These are phyloP conservation scores for Beauveria brongniartii DNA, from an alignment of 2,329 filamentous ascomycete genomes.

Conservation along the genomic window DNA sequence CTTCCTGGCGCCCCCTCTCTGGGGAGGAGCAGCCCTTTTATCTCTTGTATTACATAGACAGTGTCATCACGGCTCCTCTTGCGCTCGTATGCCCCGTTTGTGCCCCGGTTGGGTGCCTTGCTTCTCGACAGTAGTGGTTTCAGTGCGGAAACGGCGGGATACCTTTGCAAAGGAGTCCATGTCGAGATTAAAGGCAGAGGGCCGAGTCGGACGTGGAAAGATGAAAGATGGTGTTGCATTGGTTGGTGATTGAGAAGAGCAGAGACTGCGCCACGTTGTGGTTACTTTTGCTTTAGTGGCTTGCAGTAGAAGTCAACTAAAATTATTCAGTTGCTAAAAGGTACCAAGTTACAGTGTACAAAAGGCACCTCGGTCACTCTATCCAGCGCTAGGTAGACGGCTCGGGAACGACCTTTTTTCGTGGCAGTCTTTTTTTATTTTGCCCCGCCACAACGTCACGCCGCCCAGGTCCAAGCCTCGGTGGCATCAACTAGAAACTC, in stretches of 20 bases:
- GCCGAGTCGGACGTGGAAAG: background rate
- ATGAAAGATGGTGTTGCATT: background rate
- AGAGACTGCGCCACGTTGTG: background rate
- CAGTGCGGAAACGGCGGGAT: background rate
- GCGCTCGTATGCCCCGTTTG: background rate
- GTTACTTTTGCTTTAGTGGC: background rate
- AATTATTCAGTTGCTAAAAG: no score
- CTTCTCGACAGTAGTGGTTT: background rate
- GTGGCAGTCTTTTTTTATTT: background rate
- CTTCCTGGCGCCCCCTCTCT: background rate
- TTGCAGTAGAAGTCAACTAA: background rate
- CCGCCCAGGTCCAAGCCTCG: conserved; percentile 8
- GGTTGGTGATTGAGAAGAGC: background rate
- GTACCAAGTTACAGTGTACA: background rate
- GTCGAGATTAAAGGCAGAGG: background rate
- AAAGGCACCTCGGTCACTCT: background rate
- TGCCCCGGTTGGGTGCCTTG: background rate
- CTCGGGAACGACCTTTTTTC: background rate
- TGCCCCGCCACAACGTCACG: conserved; percentile 11
- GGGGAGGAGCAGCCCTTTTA: background rate
- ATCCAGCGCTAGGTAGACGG: background rate
- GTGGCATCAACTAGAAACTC: background rate
- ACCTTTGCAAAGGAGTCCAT: no score
- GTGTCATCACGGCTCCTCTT: background rate
- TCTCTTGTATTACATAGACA: background rate